Base-by-base conservation (phyloP, 257 asterid species). In the Gardenia jasminoides region DNA sequence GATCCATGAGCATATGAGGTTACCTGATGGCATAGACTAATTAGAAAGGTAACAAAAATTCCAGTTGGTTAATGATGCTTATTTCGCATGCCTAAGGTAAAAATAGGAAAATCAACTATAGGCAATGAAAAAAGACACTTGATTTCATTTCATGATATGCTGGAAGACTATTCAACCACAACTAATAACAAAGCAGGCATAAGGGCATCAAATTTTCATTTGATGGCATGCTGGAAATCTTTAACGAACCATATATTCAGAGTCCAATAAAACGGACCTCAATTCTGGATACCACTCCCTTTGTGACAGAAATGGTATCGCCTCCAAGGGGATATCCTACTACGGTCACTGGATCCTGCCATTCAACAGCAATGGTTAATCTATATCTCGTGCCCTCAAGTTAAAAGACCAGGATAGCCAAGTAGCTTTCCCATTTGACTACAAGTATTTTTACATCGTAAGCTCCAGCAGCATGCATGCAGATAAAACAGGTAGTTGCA, bases 311-410 rank as follows among this genome's bases (percentile, higher is more conserved):
- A 81, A 95, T 95, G 77, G 99, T 95, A 87, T 95, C 98, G 71
- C 99, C 99, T 81, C 99, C 99, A 80, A 95, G 98, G 0, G 99
- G 99, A 87, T 95, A 95, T 46, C 99, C 99, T 56, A 95, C 98
- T 80, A 95, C 97, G 76, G 99, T 95, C 72, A 95, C 99, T 1
- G 97, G 78, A 83, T 94, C 98, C 98, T 93, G 93, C 87, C 72
- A 79, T 78, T 80, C 73, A 80, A 72, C 80, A 78, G 78, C 54
- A 52, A 52, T 28, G 7, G 1, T 59, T 46, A 58, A 28, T 79
- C 47, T 33, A 46, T 5, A 77, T n/a, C 31, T 48, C 48, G 65
- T 77, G 66, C 79, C 41, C 33, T 52, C 50, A 67, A 4, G 9
- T 54, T 10, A 20, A 31, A 24, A 6, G 33, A 72, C 7, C 17